These are phyloP conservation scores for Plectosphaerella cucumerina DNA, from an alignment of 2,329 filamentous ascomycete genomes.

Conservation along the genomic window DNA sequence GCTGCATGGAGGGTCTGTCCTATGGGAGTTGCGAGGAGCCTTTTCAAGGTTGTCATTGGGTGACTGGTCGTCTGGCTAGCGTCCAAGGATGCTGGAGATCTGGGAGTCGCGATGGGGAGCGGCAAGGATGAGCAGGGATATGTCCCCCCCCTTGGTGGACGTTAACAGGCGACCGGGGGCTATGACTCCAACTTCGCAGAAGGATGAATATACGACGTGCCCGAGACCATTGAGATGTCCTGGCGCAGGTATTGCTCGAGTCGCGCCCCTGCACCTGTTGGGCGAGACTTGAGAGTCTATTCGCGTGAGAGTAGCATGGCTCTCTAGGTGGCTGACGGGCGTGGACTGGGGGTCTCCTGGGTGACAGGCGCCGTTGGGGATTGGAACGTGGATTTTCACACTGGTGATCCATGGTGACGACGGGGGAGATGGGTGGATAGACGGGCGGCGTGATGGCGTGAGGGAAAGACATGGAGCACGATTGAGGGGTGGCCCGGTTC, in stretches of 20 bases:
- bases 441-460: too few relatives aligned
- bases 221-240: not conserved
- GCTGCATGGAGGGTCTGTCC: constrained; percentile 25
- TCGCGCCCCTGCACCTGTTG: not conserved
- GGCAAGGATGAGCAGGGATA: not conserved
- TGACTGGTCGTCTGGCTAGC: constrained; percentile 16
- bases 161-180: not conserved
- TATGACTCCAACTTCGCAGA: not conserved
- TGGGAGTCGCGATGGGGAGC: constrained; percentile 3
- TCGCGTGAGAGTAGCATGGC: too few relatives aligned
- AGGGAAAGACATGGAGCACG: too few relatives aligned
- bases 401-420: too few relatives aligned
- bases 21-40: constrained; percentile 19
- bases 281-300: too few relatives aligned
- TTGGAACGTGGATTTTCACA: too few relatives aligned
- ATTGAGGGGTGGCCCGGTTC: too few relatives aligned
- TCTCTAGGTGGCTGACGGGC: too few relatives aligned
- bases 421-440: too few relatives aligned
- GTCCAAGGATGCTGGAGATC: constrained; percentile 10
- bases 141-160: not conserved
- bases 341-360: too few relatives aligned
- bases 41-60: constrained; percentile 27
- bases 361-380: too few relatives aligned
- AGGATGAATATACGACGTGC: not conserved
- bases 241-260: constrained; percentile 3